Conservation (phyloP, 768 basidiomycete species). For the Bullera alba region DNA sequence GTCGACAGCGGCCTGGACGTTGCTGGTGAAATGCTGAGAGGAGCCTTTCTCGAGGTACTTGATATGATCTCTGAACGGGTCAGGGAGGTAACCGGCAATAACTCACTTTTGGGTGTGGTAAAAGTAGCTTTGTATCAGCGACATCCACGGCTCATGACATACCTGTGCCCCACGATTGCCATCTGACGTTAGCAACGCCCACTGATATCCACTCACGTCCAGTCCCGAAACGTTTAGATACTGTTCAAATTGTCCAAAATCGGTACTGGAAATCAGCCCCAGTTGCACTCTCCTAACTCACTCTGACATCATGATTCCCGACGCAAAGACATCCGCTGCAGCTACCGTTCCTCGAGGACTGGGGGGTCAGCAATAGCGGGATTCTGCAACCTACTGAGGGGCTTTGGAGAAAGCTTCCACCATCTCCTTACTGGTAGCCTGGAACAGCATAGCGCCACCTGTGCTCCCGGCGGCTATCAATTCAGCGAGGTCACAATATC, state of each 20-base stretch:
- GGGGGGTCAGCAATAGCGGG: not conserved
- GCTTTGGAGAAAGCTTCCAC: slow-evolving; percentile 80
- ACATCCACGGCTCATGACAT: slow-evolving; percentile 1
- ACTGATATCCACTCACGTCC: slow-evolving; percentile 55
- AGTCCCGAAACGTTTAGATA: slow-evolving; percentile 86
- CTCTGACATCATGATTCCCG: slow-evolving; percentile 85
- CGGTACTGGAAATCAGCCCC: slow-evolving; percentile 57
- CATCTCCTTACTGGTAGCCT: slow-evolving; percentile 93
- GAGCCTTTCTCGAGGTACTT: slow-evolving; percentile 80
- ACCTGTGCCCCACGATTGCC: slow-evolving; percentile 71
- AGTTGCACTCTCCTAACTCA: slow-evolving; percentile 46
- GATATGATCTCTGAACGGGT: slow-evolving; percentile 61
- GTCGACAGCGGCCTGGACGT: slow-evolving; percentile 68
- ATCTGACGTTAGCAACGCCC: slow-evolving; percentile 53
- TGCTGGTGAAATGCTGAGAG: slow-evolving; percentile 84
- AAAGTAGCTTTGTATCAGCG: slow-evolving; percentile 57
- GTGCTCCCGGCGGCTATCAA: slow-evolving; percentile 69
- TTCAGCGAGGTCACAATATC: not conserved
- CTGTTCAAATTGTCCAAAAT: slow-evolving; percentile 87
- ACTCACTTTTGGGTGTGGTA: slow-evolving; percentile 85
- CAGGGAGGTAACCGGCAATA: slow-evolving; percentile 23
- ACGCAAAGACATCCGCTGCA: slow-evolving; percentile 87
- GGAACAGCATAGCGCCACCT: slow-evolving; percentile 85
- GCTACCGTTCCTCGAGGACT: slow-evolving; percentile 79
- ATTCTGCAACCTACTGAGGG: slow-evolving; percentile 54